A percentile compares a stretch with the other conserved stretches of the same genome.
Conservation (phyloP, 2,329 filamentous ascomycete species). For the Escovopsis weberi region DNA sequence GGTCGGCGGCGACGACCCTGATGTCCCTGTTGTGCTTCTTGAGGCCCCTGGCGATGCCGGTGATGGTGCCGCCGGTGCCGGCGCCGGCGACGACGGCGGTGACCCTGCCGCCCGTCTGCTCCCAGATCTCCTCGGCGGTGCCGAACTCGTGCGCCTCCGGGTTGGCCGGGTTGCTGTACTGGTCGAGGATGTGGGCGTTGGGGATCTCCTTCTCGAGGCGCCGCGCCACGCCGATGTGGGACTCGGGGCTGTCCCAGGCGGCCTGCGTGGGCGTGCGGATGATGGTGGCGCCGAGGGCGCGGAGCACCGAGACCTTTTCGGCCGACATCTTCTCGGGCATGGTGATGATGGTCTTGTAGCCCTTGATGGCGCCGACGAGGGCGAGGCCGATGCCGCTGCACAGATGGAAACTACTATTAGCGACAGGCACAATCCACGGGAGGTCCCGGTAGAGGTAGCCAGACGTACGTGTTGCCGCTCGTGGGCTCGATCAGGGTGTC, state of each 20-base stretch:
- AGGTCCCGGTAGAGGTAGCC: not conserved
- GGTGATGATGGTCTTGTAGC: constrained; percentile 97
- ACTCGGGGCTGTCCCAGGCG: constrained; percentile 87
- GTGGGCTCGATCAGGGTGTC: constrained; percentile 97
- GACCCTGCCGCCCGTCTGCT: constrained; percentile 71
- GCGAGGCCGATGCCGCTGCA: constrained; percentile 74
- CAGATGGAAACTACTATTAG: constrained; percentile 12
- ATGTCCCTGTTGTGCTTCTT: constrained; percentile 74
- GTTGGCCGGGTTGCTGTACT: constrained; percentile 87
- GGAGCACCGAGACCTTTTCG: constrained; percentile 91
- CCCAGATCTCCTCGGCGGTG: constrained; percentile 93
- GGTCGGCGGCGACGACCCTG: constrained; percentile 86
- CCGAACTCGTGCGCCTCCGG: constrained; percentile 86
- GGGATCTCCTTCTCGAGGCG: constrained; percentile 89
- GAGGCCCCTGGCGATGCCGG: constrained; percentile 71
- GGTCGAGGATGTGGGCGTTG: constrained; percentile 92
- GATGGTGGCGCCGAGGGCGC: constrained; percentile 89
- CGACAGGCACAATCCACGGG: not conserved
- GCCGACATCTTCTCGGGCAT: constrained; percentile 98
- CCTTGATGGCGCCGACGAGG: constrained; percentile 87
- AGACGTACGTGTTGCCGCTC: constrained; percentile 69
- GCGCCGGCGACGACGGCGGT: constrained; percentile 80
- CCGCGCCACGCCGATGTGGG: constrained; percentile 87
- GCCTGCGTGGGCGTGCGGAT: constrained; percentile 95
- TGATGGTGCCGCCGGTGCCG: constrained; percentile 91